A percentile compares a stretch with the other conserved stretches of the same genome.
Evolutionary conservation across 148 eudicot species (phyloP).

Genomic region (Tetragonia tetragonoides): DNA sequence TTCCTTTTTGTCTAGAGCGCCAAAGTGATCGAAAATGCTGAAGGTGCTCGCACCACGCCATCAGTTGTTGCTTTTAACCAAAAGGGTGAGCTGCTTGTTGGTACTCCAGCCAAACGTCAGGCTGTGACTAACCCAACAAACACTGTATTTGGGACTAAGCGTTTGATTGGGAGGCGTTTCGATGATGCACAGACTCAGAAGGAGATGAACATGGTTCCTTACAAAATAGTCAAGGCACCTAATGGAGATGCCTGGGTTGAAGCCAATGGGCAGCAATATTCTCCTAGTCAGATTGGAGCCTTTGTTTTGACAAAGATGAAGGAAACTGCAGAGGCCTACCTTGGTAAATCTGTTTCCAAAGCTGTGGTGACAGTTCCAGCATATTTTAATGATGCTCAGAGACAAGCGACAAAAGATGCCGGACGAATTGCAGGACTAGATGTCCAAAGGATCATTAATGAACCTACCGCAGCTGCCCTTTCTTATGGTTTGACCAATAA

Average conservation of each 20-base stretch:
- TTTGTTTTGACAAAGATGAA: slow-evolving; percentile 91
- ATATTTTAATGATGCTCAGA: slow-evolving; percentile 94
- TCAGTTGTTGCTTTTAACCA: slow-evolving; percentile 80
- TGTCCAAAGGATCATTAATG: slow-evolving; percentile 92
- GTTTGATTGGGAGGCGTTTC: slow-evolving; percentile 84
- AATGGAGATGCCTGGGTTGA: slow-evolving; percentile 99
- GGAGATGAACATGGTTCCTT: slow-evolving; percentile 96
- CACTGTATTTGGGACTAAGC: slow-evolving; percentile 80
- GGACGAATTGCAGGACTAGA: slow-evolving; percentile 91
- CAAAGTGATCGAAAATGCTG: slow-evolving; percentile 91
- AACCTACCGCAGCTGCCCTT: slow-evolving; percentile 99
- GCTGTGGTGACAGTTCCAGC: slow-evolving; percentile 97
- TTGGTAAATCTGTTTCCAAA: slow-evolving; percentile 70
- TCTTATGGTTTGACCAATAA: slow-evolving; percentile 92
- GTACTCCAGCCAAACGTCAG: slow-evolving; percentile 93
- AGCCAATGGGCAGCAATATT: slow-evolving; percentile 86
- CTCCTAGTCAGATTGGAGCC: slow-evolving; percentile 94
- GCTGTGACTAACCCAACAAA: slow-evolving; percentile 89
- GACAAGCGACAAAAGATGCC: slow-evolving; percentile 98
- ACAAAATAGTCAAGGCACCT: slow-evolving; percentile 76
- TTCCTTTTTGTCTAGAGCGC: slow-evolving; percentile 42
- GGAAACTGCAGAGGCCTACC: slow-evolving; percentile 94
- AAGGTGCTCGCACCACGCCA: slow-evolving; percentile 97
- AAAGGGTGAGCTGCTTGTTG: slow-evolving; percentile 86
- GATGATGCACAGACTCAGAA: slow-evolving; percentile 90